Conservation (phyloP, 768 basidiomycete genomes). For the Xerocomellus dryophilus region DNA sequence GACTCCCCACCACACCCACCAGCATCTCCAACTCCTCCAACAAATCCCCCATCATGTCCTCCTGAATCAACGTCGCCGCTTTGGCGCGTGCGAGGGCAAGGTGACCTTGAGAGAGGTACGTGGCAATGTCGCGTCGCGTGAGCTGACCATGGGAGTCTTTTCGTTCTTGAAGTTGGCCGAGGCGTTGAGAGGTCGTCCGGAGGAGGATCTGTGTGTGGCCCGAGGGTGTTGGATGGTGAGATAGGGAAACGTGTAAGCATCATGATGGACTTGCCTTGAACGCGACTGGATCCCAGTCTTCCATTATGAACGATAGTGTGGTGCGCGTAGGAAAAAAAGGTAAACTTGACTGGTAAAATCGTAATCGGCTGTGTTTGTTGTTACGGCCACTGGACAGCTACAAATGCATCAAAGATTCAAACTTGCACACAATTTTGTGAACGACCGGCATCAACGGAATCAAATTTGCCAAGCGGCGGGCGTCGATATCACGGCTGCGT, state of each 20-base stretch:
- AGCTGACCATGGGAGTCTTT: constrained; percentile 63
- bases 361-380: neutral
- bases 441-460: neutral
- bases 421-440: neutral
- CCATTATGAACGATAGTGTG: constrained; percentile 16
- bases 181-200: constrained; percentile 56
- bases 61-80: constrained; percentile 61
- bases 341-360: neutral
- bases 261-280: constrained; percentile 31
- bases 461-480: neutral
- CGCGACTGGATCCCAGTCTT: constrained; percentile 30
- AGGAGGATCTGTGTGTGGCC: constrained; percentile 50
- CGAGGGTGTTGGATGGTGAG: neutral
- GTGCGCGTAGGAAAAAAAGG: neutral
- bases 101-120: constrained; percentile 58
- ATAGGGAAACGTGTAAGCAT: neutral
- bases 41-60: constrained; percentile 61
- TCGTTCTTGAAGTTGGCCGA: constrained; percentile 69
- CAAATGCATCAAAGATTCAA: constrained; percentile 2
- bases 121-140: constrained; percentile 65
- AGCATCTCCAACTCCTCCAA: constrained; percentile 65
- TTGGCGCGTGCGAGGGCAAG: constrained; percentile 67
- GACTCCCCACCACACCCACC: constrained; percentile 58
- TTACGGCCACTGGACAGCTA: neutral
- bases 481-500: too few relatives aligned